Conservation (phyloP, 176 grass and related monocot species). For the Paspalum vaginatum region DNA sequence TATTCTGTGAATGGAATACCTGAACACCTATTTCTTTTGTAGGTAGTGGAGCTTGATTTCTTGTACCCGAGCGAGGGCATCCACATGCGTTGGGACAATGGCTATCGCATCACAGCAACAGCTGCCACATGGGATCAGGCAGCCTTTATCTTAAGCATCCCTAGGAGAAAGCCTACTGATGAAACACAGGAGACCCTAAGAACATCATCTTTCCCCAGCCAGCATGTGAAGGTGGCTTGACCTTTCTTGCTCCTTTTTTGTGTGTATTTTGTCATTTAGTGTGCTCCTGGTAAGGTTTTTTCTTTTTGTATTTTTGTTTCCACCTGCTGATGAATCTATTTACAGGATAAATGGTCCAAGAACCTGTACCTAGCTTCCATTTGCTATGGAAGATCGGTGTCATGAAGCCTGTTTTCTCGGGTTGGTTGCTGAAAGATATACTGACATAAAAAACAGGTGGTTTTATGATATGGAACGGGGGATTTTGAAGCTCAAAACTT, state of each 20-base stretch:
- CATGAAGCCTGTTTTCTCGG: constrained; percentile 51
- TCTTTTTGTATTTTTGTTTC: neutral
- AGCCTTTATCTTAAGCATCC: constrained; percentile 84
- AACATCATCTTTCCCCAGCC: constrained; percentile 95
- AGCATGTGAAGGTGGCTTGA: constrained; percentile 85
- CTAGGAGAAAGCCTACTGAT: constrained; percentile 78
- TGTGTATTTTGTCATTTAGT: neutral
- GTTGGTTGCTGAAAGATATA: constrained; percentile 27
- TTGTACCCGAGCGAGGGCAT: constrained; percentile 96
- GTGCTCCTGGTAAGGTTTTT: constrained; percentile 7
- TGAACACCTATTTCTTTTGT: constrained; percentile 14
- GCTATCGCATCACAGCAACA: constrained; percentile 88
- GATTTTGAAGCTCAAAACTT: constrained; percentile 55
- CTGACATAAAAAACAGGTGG: constrained; percentile 27
- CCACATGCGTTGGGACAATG: constrained; percentile 88
- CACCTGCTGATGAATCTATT: constrained; percentile 46
- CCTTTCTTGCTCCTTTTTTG: neutral
- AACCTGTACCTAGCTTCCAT: constrained; percentile 87
- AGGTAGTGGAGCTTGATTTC: constrained; percentile 99
- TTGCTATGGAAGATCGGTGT: constrained; percentile 95
- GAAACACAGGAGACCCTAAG: constrained; percentile 96
- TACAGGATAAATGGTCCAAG: constrained; percentile 95
- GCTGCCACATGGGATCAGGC: constrained; percentile 93
- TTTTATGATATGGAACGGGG: constrained; percentile 40
- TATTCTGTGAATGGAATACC: neutral